phyloP scores from a whole-genome alignment of 2,329 filamentous ascomycete species.

The Arthrobotrys musiformis region DNA sequence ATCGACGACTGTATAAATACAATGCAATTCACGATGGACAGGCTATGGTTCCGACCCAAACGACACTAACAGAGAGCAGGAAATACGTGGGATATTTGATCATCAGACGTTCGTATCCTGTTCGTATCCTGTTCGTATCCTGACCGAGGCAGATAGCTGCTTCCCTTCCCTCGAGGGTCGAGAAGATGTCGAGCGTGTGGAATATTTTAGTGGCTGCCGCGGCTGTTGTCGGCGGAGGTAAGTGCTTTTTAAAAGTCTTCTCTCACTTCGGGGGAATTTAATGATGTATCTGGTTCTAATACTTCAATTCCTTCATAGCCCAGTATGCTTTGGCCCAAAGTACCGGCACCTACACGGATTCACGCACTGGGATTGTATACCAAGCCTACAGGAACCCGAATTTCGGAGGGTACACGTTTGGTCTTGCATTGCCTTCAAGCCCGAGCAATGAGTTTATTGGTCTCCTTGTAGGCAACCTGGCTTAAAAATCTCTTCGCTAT shows the following conservation, averaged over 20 bases:
- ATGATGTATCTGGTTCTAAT: not conserved
- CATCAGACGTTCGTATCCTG: not conserved
- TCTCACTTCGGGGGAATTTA: not conserved
- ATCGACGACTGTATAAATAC: constrained; percentile 29
- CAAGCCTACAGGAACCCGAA: constrained; percentile 61
- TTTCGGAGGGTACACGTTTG: constrained; percentile 65
- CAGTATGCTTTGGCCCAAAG: constrained; percentile 58
- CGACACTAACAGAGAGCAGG: not conserved
- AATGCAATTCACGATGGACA: not conserved
- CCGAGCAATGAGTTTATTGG: constrained; percentile 68
- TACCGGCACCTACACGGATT: constrained; percentile 62
- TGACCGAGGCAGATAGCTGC: not conserved
- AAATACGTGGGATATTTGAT: not conserved
- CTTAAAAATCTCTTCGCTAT: not conserved
- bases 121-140: not conserved
- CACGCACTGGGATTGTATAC: constrained; percentile 66
- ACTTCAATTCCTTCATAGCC: not conserved
- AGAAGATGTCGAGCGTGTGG: constrained; percentile 29
- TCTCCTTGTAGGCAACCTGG: constrained; percentile 65
- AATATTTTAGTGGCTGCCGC: constrained; percentile 22
- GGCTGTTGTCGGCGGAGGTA: constrained; percentile 34
- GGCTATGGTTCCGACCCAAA: not conserved
- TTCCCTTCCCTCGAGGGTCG: not conserved
- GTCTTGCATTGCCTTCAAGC: constrained; percentile 67
- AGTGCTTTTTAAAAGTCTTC: not conserved